Evolutionary conservation across 106 monocot species (phyloP).

Genomic region (Apostasia ramifera): DNA sequence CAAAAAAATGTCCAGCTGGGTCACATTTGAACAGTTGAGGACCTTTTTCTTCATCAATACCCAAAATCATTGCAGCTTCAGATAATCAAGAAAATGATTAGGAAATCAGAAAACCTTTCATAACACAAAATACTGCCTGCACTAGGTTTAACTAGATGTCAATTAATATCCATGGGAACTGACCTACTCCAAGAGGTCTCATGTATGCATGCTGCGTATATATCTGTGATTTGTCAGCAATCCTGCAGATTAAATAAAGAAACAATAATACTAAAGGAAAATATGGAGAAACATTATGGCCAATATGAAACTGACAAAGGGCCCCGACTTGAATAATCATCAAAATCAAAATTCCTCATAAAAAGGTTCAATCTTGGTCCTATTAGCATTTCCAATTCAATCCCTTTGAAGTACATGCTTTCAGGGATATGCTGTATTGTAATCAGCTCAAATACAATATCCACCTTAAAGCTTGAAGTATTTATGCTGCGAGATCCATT

Average conservation of each 20-base stretch:
- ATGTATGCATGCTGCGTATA: conserved; percentile 99
- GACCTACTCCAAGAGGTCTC: conserved; percentile 98
- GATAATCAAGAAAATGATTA: conserved; percentile 1
- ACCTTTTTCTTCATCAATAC: conserved; percentile 95
- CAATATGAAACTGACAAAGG: no score
- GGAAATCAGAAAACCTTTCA: neutral
- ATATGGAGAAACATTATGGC: neutral
- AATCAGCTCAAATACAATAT: no score
- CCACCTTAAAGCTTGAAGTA: no score
- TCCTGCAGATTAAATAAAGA: conserved; percentile 48
- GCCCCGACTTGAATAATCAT: no score
- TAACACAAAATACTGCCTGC: no score
- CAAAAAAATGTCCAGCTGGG: conserved; percentile 99
- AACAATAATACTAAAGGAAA: neutral
- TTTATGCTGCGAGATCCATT: no score
- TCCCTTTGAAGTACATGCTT: no score
- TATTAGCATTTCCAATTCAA: no score
- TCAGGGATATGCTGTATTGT: no score
- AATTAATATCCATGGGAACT: conserved; percentile 11
- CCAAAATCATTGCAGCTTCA: conserved; percentile 91
- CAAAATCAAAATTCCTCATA: no score
- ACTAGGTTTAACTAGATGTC: neutral
- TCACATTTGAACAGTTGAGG: conserved; percentile 98
- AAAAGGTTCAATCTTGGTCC: no score
- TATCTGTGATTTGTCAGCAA: conserved; percentile 95